A percentile compares a stretch with the other conserved stretches of the same genome.
Conservation (phyloP, 2,329 filamentous ascomycete genomes). For the Juglanconis sp. region DNA sequence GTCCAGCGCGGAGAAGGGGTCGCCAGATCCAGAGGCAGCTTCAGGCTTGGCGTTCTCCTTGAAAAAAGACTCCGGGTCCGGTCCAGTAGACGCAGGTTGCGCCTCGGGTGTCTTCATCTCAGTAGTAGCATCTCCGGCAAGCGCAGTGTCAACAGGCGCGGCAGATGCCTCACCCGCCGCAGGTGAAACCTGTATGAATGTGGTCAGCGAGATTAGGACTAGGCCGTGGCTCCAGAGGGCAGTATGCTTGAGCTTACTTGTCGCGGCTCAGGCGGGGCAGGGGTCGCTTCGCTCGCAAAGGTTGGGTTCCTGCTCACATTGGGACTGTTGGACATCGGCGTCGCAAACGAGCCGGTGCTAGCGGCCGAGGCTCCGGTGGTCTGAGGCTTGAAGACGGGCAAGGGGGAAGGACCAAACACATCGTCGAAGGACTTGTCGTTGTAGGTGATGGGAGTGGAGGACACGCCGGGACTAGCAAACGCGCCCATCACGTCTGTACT, state of each 20-base stretch:
- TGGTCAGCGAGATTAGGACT: conserved; percentile 44
- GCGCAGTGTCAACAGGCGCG: conserved; percentile 30
- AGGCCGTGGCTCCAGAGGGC: conserved; percentile 63
- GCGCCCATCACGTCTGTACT: conserved; percentile 59
- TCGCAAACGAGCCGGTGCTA: conserved; percentile 50
- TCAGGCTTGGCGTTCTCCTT: conserved; percentile 7
- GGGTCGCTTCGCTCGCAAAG: conserved; percentile 51
- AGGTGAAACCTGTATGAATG: conserved; percentile 19
- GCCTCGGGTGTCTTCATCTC: conserved; percentile 10
- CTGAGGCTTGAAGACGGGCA: conserved; percentile 56
- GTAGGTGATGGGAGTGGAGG: conserved; percentile 33
- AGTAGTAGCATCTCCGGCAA: conserved; percentile 24
- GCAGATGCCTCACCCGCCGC: conserved; percentile 23
- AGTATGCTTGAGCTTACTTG: conserved; percentile 77
- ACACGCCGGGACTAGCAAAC: conserved; percentile 45
- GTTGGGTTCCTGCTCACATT: conserved; percentile 61
- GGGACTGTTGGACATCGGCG: conserved; percentile 56
- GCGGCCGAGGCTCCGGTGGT: conserved; percentile 54
- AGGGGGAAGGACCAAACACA: conserved; percentile 70
- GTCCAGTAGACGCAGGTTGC: conserved; percentile 8
- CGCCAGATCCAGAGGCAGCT: conserved; percentile 23
- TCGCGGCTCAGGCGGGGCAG: conserved; percentile 67
- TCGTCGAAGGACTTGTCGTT: conserved; percentile 76
- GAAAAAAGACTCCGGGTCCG: conserved; percentile 14
- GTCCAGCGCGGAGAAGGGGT: conserved; percentile 53